A percentile compares a stretch with the other conserved stretches of the same genome.
phyloP scores from a whole-genome alignment of 441 rosid species.

The Theobroma grandiflorum region DNA sequence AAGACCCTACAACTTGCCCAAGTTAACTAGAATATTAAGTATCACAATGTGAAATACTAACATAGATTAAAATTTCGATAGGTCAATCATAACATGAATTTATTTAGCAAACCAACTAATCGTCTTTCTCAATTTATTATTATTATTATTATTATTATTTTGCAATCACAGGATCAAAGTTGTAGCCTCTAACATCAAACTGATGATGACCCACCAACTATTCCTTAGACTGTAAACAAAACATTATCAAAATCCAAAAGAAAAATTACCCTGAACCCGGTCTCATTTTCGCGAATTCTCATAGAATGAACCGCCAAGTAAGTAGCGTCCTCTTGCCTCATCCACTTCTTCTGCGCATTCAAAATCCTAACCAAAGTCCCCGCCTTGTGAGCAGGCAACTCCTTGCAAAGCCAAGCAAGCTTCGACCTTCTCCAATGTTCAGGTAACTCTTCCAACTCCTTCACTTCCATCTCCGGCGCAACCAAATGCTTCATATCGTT shows the following conservation, averaged over 20 bases:
- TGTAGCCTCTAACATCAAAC: not conserved
- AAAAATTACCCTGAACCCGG: conserved; percentile 67
- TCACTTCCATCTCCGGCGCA: conserved; percentile 62
- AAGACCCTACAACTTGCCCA: not conserved
- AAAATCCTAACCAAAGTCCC: conserved; percentile 73
- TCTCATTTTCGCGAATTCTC: conserved; percentile 83
- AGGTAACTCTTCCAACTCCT: conserved; percentile 74
- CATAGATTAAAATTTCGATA: not conserved
- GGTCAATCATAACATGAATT: not conserved
- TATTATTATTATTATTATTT: not conserved
- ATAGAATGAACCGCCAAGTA: conserved; percentile 74
- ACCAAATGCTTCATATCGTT: conserved; percentile 52
- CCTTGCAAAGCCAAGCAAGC: conserved; percentile 92
- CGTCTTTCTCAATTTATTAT: not conserved
- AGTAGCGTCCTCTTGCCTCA: conserved; percentile 85
- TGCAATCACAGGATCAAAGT: not conserved
- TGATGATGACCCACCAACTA: not conserved
- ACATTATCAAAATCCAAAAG: not conserved
- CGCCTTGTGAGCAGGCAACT: conserved; percentile 72
- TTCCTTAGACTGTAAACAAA: not conserved
- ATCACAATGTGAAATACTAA: not conserved
- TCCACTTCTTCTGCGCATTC: conserved; percentile 88
- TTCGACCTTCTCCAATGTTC: conserved; percentile 89
- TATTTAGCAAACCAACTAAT: not conserved
- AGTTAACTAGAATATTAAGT: not conserved